phyloP scores from a whole-genome alignment of 805 yeast genomes.

The Pichia thaimueangensis region DNA sequence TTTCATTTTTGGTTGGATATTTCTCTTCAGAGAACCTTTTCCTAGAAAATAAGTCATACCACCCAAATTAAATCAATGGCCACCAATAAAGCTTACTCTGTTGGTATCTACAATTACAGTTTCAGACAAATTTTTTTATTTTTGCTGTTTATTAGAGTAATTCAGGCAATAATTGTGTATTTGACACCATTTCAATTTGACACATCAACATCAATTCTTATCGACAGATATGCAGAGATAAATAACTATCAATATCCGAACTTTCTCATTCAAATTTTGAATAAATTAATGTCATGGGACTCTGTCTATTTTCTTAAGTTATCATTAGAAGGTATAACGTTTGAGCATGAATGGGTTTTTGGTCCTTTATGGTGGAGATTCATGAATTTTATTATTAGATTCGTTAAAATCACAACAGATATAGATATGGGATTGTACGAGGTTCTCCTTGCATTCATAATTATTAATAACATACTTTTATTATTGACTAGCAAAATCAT shows the following conservation, averaged over 20 bases:
- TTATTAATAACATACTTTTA: constrained; percentile 49
- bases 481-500: constrained; percentile 41
- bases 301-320: constrained; percentile 65
- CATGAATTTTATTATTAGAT: constrained; percentile 4
- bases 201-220: constrained; percentile 37
- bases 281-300: constrained; percentile 76
- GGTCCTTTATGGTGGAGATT: constrained; percentile 69
- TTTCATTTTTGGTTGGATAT: too few relatives aligned
- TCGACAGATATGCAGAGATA: constrained; percentile 18
- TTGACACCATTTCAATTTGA: constrained; percentile 43
- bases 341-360: constrained; percentile 89
- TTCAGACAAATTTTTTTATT: neutral
- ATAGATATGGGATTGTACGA: constrained; percentile 31
- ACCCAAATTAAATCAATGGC: too few relatives aligned
- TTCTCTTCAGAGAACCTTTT: too few relatives aligned
- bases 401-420: neutral
- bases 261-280: constrained; percentile 27
- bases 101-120: neutral
- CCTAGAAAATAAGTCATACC: too few relatives aligned
- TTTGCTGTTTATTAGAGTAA: constrained; percentile 15
- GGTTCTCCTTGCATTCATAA: constrained; percentile 41
- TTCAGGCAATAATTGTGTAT: constrained; percentile 34
- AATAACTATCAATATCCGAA: constrained; percentile 3
- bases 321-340: constrained; percentile 45
- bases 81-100: too few relatives aligned